Evolutionary conservation across 345 rosid species (phyloP).

Genomic region (Barbarea vulgaris): DNA sequence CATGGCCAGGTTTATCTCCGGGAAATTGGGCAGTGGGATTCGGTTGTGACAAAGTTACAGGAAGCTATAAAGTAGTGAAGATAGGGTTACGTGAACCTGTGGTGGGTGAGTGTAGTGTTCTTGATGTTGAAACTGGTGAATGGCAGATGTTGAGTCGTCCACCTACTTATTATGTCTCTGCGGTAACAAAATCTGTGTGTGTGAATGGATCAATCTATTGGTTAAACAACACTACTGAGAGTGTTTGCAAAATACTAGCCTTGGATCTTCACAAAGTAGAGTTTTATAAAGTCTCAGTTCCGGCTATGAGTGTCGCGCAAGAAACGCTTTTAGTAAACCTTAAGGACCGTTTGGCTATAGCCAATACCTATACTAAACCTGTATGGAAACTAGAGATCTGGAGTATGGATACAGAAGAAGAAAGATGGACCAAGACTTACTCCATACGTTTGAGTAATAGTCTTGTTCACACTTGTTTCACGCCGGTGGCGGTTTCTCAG

Average conservation of each 20-base stretch:
- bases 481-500: neutral
- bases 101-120: constrained; percentile 1
- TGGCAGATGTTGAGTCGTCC: constrained; percentile 4
- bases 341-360: neutral
- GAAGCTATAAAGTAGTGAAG: neutral
- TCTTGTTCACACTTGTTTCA: neutral
- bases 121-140: constrained; percentile 7
- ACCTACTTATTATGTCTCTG: neutral
- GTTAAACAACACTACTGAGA: neutral
- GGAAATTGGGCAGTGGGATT: neutral
- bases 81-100: neutral
- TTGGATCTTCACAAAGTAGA: constrained; percentile 7
- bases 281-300: neutral
- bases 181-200: neutral
- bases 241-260: neutral
- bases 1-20: neutral
- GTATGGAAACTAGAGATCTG: constrained; percentile 4
- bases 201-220: neutral
- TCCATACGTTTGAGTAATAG: neutral
- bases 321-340: neutral
- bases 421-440: neutral
- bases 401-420: neutral
- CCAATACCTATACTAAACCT: neutral
- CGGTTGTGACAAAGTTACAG: neutral
- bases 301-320: neutral